Conservation (phyloP, 2,329 filamentous ascomycete genomes). For the Trichoderma atrobrunneum region DNA sequence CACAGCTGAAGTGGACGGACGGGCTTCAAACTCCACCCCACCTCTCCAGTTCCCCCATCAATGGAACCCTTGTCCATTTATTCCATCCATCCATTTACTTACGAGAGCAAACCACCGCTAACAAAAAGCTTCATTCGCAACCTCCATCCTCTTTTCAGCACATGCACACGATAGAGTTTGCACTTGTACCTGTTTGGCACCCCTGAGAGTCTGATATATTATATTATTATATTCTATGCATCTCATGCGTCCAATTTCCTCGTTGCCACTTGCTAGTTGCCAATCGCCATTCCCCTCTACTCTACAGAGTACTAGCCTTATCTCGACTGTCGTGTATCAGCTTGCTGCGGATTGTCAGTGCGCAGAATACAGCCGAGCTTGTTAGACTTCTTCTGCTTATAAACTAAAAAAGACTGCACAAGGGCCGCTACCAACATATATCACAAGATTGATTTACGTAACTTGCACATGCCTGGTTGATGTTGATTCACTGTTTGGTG, state of each 20-base stretch:
- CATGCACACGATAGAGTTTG: neutral
- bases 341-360: neutral
- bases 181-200: neutral
- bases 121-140: neutral
- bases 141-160: neutral
- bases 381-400: neutral
- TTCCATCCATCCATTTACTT: neutral
- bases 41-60: too few relatives aligned
- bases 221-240: neutral
- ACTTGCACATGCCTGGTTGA: neutral
- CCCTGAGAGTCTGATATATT: neutral
- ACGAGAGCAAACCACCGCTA: neutral
- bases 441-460: neutral
- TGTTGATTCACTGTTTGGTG: neutral
- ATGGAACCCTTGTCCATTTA: too few relatives aligned
- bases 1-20: neutral
- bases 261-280: neutral
- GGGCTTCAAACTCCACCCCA: too few relatives aligned
- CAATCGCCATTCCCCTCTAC: neutral
- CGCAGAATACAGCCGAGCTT: neutral
- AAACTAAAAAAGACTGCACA: neutral
- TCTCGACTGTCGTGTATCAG: neutral
- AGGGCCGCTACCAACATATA: neutral
- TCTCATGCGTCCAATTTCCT: neutral
- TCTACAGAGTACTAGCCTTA: neutral